A percentile compares a stretch with the other conserved stretches of the same genome.
These are phyloP conservation scores for Pharnaceum exiguum DNA, from an alignment of 148 eudicot genomes.

Conservation along the genomic window DNA sequence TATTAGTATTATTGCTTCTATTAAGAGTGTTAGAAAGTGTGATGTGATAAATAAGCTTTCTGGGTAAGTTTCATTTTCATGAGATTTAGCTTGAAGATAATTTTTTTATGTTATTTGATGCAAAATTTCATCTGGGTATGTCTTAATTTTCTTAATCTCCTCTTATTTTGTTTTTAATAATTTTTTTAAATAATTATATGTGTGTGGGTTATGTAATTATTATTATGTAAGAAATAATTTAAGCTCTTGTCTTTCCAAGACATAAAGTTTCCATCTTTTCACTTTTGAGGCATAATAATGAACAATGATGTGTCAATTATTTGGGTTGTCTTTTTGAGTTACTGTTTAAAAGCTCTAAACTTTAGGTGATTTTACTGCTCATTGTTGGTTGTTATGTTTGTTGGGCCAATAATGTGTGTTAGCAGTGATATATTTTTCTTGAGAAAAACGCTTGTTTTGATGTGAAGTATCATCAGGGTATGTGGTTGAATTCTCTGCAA, in stretches of 20 bases:
- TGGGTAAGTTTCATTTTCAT: constrained; percentile 1
- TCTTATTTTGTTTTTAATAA: too few species aligned
- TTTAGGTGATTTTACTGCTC: constrained; percentile 1
- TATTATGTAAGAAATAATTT: too few species aligned
- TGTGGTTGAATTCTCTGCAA: constrained; percentile 16
- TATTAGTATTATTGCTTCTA: not conserved
- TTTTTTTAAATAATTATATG: too few species aligned
- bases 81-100: constrained; percentile 9
- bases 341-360: constrained; percentile 3
- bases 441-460: constrained; percentile 19
- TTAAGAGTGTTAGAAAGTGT: constrained; percentile 6
- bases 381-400: constrained; percentile 17
- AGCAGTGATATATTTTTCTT: constrained; percentile 5
- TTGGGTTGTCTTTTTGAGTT: constrained; percentile 10
- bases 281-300: too few species aligned
- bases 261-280: too few species aligned
- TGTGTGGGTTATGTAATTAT: too few species aligned
- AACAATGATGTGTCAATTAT: constrained; percentile 16
- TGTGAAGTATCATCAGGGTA: constrained; percentile 12
- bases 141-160: constrained; percentile 7
- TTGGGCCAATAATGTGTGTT: constrained; percentile 7
- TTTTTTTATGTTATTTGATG: constrained; percentile 3
- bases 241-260: too few species aligned
- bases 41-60: not conserved
- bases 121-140: constrained; percentile 10